These are phyloP conservation scores for Fusarium sp. DNA, from an alignment of 2,329 filamentous ascomycete genomes.

Conservation along the genomic window DNA sequence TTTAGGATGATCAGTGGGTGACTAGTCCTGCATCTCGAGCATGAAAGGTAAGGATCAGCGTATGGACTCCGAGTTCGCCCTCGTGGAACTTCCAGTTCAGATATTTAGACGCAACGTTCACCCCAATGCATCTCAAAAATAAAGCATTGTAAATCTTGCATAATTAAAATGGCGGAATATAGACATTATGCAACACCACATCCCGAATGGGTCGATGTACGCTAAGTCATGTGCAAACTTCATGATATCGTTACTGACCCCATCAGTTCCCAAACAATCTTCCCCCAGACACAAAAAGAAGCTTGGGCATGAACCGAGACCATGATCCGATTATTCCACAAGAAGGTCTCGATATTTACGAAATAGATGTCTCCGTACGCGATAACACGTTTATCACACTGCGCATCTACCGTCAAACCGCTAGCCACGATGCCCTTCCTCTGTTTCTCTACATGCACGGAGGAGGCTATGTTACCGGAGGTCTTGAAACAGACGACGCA, in stretches of 20 bases:
- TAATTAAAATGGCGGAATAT: slow-evolving; percentile 28
- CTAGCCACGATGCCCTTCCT: slow-evolving; percentile 20
- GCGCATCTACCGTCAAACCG: slow-evolving; percentile 37
- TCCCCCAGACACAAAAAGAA: slow-evolving; percentile 17
- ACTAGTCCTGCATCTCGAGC: background rate
- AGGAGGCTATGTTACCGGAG: slow-evolving; percentile 44
- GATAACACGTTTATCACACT: slow-evolving; percentile 36
- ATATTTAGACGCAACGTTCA: background rate
- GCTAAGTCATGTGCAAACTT: background rate
- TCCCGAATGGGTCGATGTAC: slow-evolving; percentile 26
- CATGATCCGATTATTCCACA: slow-evolving; percentile 41
- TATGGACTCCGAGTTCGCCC: background rate
- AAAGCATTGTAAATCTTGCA: background rate
- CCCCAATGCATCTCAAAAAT: too few species aligned
- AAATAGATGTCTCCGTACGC: slow-evolving; percentile 39
- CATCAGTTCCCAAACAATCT: slow-evolving; percentile 47
- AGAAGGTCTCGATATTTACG: slow-evolving; percentile 38
- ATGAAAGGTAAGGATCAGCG: background rate
- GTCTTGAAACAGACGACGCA: slow-evolving; percentile 47
- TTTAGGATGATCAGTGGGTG: background rate
- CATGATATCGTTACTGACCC: background rate
- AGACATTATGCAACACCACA: slow-evolving; percentile 18
- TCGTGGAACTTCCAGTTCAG: background rate
- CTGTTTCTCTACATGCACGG: slow-evolving; percentile 47
- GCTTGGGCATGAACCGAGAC: slow-evolving; percentile 33